Percentiles rank a stretch among this genome's conserved stretches.
Evolutionary conservation across 257 asterid species (phyloP).

Genomic region (Nicotiana noctiflora): DNA sequence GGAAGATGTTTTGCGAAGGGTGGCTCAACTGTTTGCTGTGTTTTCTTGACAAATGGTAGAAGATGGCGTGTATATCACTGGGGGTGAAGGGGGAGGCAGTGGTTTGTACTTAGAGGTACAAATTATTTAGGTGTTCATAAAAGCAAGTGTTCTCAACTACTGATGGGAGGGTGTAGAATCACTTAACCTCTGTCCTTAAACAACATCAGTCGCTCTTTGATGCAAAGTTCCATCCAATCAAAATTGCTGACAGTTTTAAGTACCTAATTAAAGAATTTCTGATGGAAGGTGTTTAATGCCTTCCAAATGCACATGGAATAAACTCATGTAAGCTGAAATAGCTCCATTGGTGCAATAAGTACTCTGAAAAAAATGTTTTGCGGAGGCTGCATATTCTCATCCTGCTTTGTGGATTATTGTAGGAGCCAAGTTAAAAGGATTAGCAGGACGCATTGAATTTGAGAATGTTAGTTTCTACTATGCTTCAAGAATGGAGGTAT

Average conservation of each 20-base stretch:
- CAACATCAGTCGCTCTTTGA: not conserved
- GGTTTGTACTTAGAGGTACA: not conserved
- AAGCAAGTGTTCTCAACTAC: not conserved
- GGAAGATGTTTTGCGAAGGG: not conserved
- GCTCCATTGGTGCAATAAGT: not conserved
- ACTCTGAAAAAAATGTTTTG: not conserved
- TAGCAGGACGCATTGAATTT: conserved; percentile 71
- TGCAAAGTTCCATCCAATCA: not conserved
- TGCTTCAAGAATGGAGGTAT: conserved; percentile 69
- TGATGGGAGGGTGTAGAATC: not conserved
- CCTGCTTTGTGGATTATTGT: conserved; percentile 20
- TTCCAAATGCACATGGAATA: not conserved
- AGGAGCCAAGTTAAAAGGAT: conserved; percentile 65
- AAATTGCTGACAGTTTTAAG: not conserved
- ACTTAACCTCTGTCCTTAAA: not conserved
- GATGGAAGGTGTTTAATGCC: not conserved
- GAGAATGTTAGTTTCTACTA: conserved; percentile 60
- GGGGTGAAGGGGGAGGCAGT: not conserved
- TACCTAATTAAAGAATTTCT: not conserved
- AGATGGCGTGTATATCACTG: not conserved
- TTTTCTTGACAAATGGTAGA: not conserved
- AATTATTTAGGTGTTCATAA: not conserved
- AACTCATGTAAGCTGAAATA: not conserved
- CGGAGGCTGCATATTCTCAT: not conserved
- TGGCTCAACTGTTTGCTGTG: not conserved